phyloP scores from a whole-genome alignment of 176 grass and related monocot genomes.

The Lolium perenne region DNA sequence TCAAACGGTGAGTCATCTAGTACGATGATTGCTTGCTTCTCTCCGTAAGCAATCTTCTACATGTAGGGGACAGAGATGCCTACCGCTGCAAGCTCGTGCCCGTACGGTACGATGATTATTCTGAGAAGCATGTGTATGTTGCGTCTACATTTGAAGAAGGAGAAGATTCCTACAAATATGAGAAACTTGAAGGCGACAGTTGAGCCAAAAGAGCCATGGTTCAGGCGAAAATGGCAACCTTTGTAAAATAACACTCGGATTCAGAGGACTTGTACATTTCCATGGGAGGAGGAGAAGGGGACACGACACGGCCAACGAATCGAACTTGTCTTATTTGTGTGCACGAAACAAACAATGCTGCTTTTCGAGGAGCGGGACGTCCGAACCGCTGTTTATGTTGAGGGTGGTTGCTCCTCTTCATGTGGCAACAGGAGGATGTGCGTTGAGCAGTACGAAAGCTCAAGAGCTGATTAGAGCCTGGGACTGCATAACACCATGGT shows the following conservation, averaged over 20 bases:
- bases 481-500: no score
- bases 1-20: background rate
- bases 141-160: background rate
- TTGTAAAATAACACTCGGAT: background rate
- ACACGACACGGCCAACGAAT: background rate
- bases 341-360: background rate
- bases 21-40: slow-evolving; percentile 19
- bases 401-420: background rate
- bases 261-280: background rate
- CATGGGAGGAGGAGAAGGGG: no score
- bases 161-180: background rate
- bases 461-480: no score
- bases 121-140: slow-evolving; percentile 12
- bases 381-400: background rate
- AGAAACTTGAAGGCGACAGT: background rate
- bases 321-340: background rate
- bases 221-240: background rate
- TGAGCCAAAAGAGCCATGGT: background rate
- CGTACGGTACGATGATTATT: background rate
- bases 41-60: background rate
- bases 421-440: no score
- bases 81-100: background rate
- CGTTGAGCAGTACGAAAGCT: no score
- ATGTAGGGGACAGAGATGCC: background rate
- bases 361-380: background rate